phyloP scores from a whole-genome alignment of 2,329 filamentous ascomycete species.

The Phyllosticta citriasiana region DNA sequence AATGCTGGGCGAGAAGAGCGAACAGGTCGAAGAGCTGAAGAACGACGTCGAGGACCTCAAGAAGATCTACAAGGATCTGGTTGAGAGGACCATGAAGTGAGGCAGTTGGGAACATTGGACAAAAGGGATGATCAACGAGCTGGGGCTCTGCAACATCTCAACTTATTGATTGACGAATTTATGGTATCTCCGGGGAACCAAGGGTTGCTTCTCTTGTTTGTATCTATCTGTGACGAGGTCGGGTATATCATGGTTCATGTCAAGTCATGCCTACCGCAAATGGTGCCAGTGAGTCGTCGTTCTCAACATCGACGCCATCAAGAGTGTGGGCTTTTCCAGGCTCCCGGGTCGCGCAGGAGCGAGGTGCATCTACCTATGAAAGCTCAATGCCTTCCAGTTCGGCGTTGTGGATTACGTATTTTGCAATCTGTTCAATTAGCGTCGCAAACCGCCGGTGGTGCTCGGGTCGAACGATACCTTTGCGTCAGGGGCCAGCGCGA shows the following conservation, averaged over 20 bases:
- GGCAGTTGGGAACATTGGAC: neutral
- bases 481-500: conserved; percentile 77
- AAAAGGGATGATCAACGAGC: neutral
- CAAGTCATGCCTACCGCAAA: neutral
- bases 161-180: neutral
- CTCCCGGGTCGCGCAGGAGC: neutral
- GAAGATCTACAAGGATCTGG: conserved; percentile 87
- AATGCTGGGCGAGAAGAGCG: conserved; percentile 94
- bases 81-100: conserved; percentile 70
- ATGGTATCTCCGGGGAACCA: neutral
- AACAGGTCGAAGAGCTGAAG: conserved; percentile 81
- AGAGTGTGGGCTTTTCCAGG: neutral
- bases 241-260: neutral
- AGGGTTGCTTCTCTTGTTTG: neutral
- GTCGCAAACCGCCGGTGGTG: neutral
- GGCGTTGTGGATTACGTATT: conserved; percentile 66
- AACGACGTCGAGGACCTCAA: conserved; percentile 90
- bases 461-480: conserved; percentile 47
- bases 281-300: neutral
- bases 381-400: conserved; percentile 76
- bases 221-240: neutral
- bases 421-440: conserved; percentile 19
- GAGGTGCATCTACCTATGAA: neutral
- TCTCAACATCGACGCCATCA: neutral
- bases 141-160: neutral